These are phyloP conservation scores for Penicillium macrosclerotiorum DNA, from an alignment of 495 filamentous ascomycete genomes.

Conservation along the genomic window DNA sequence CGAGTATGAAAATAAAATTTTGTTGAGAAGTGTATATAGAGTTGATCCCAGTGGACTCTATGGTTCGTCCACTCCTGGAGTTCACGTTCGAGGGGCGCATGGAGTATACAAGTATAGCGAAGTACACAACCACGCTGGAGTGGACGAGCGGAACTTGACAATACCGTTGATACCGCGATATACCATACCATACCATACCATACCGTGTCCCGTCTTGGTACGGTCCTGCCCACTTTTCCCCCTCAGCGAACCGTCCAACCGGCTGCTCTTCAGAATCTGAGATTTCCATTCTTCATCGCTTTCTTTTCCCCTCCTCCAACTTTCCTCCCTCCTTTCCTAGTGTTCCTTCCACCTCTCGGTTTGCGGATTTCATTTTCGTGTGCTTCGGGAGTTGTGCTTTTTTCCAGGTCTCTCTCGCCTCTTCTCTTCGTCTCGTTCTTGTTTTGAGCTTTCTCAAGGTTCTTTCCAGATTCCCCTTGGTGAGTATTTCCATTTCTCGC, in stretches of 20 bases:
- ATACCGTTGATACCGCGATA: too few relatives aligned
- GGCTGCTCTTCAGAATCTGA: constrained; percentile 24
- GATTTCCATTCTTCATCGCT: constrained; percentile 47
- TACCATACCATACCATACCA: constrained; percentile 18
- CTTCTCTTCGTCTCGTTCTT: constrained; percentile 20
- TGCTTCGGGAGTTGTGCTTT: constrained; percentile 34
- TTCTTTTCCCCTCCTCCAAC: constrained; percentile 34
- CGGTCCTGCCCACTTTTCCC: not conserved
- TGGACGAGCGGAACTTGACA: too few relatives aligned
- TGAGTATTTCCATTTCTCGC: constrained; percentile 16
- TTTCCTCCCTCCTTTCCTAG: constrained; percentile 33
- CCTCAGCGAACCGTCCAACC: not conserved
- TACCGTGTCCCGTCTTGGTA: too few relatives aligned
- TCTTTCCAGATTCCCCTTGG: constrained; percentile 21
- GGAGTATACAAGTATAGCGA: too few relatives aligned
- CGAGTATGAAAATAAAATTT: too few relatives aligned
- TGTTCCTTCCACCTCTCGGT: constrained; percentile 28
- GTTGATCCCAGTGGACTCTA: too few relatives aligned
- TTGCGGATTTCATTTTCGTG: constrained; percentile 34
- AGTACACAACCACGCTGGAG: too few relatives aligned
- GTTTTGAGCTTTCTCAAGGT: constrained; percentile 26
- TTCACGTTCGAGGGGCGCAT: too few relatives aligned
- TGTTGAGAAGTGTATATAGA: too few relatives aligned
- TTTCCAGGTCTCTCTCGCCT: constrained; percentile 22
- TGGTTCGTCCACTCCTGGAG: too few relatives aligned